Conservation (phyloP, 768 basidiomycete species). For the Gautieria morchelliformis region DNA sequence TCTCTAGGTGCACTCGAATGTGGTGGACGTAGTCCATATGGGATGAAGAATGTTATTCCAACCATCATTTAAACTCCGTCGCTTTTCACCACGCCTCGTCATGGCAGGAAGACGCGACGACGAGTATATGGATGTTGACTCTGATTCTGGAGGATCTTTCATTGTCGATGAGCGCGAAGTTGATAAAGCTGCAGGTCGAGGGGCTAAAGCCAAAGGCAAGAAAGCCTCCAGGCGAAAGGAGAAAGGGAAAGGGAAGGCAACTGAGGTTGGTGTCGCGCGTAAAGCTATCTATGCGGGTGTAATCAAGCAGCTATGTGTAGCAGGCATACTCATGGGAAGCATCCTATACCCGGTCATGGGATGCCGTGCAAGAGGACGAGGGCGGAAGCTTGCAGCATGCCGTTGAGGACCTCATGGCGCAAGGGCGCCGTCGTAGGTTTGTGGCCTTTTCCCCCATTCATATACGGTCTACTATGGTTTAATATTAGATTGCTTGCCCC, state of each 20-base stretch:
- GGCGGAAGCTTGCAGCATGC: slow-evolving; percentile 82
- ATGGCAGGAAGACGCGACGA: slow-evolving; percentile 5
- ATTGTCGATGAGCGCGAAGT: slow-evolving; percentile 37
- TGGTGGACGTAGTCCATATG: background rate
- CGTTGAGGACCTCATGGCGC: slow-evolving; percentile 82
- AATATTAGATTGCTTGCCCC: slow-evolving; percentile 64
- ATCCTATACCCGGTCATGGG: slow-evolving; percentile 91
- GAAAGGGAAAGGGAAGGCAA: slow-evolving; percentile 47
- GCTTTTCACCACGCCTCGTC: background rate
- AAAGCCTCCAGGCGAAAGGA: slow-evolving; percentile 42
- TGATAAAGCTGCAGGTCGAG: slow-evolving; percentile 5
- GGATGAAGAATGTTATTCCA: background rate
- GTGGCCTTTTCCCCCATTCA: slow-evolving; percentile 10
- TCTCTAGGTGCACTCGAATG: background rate
- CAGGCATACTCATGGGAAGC: slow-evolving; percentile 96
- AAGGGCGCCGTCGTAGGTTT: slow-evolving; percentile 76
- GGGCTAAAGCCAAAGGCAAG: slow-evolving; percentile 45
- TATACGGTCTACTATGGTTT: background rate
- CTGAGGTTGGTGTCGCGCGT: slow-evolving; percentile 30
- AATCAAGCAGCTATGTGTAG: slow-evolving; percentile 24
- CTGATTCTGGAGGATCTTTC: slow-evolving; percentile 64
- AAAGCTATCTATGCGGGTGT: background rate
- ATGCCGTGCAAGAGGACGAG: slow-evolving; percentile 94
- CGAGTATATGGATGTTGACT: slow-evolving; percentile 34
- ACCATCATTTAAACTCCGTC: background rate